These are phyloP conservation scores for Glycine tomentella DNA, from an alignment of 306 rosid species.

Conservation along the genomic window DNA sequence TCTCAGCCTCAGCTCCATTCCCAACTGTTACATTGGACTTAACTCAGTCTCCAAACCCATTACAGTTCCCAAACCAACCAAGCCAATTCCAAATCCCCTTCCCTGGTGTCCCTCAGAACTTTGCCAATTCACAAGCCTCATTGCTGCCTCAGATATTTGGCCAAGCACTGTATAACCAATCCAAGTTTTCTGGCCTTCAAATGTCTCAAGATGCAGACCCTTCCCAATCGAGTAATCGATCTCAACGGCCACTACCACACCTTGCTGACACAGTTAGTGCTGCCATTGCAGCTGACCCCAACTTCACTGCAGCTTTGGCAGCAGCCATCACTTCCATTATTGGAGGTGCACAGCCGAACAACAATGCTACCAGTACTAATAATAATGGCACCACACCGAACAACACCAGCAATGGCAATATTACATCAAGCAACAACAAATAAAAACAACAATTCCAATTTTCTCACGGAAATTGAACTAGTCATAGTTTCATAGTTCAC, in stretches of 20 bases:
- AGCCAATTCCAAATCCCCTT: conserved; percentile 64
- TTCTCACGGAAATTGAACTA: conserved; percentile 42
- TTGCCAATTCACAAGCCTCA: conserved; percentile 48
- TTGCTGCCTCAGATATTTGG: conserved; percentile 70
- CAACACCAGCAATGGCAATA: conserved; percentile 44
- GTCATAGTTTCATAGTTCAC: conserved; percentile 19
- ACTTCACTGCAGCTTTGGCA: conserved; percentile 72
- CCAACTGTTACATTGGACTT: conserved; percentile 94
- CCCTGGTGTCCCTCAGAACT: conserved; percentile 47
- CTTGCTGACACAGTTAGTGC: conserved; percentile 60
- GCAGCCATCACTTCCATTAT: conserved; percentile 80
- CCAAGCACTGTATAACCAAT: conserved; percentile 72
- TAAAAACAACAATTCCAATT: conserved; percentile 46
- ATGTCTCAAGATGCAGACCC: conserved; percentile 62
- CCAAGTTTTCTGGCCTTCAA: conserved; percentile 86
- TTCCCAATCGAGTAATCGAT: conserved; percentile 42
- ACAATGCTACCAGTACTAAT: background rate
- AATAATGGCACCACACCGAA: conserved; percentile 40
- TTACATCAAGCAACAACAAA: conserved; percentile 51
- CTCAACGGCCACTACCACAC: conserved; percentile 45
- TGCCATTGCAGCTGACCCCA: conserved; percentile 82
- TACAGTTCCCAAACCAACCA: conserved; percentile 57
- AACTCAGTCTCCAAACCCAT: conserved; percentile 72
- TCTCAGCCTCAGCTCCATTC: conserved; percentile 96
- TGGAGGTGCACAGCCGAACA: conserved; percentile 55